phyloP scores from a whole-genome alignment of 2,329 filamentous ascomycete genomes.

The Cercospora citrullina region DNA sequence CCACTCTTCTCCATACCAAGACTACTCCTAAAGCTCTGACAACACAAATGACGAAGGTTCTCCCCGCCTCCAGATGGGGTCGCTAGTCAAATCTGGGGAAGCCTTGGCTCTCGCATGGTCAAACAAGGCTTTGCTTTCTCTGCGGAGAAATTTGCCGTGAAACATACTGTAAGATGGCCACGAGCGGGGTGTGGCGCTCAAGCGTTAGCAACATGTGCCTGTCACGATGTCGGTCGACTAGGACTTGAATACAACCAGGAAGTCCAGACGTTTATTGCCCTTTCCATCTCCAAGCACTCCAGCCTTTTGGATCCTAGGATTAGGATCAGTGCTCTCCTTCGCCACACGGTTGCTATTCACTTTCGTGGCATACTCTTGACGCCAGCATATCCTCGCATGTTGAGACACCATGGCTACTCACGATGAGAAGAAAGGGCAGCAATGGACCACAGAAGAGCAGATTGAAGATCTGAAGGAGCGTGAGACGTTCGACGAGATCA shows the following conservation, averaged over 20 bases:
- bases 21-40: neutral
- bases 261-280: neutral
- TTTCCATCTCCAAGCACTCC: neutral
- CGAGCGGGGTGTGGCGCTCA: neutral
- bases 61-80: neutral
- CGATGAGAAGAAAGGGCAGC: constrained; percentile 22
- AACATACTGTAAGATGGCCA: neutral
- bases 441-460: constrained; percentile 22
- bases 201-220: neutral
- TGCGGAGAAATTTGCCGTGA: neutral
- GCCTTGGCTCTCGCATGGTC: neutral
- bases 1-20: neutral
- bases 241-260: neutral
- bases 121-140: neutral
- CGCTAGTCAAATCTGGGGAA: neutral
- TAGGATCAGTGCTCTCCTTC: neutral
- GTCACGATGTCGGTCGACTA: neutral
- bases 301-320: neutral
- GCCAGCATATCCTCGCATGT: neutral
- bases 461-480: constrained; percentile 21
- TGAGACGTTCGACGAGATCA: constrained; percentile 22
- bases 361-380: neutral
- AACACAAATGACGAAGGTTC: neutral
- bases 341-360: neutral
- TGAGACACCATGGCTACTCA: constrained; percentile 14